Conservation (phyloP, 208 protist genomes). For the Leishmania martiniquensis region DNA sequence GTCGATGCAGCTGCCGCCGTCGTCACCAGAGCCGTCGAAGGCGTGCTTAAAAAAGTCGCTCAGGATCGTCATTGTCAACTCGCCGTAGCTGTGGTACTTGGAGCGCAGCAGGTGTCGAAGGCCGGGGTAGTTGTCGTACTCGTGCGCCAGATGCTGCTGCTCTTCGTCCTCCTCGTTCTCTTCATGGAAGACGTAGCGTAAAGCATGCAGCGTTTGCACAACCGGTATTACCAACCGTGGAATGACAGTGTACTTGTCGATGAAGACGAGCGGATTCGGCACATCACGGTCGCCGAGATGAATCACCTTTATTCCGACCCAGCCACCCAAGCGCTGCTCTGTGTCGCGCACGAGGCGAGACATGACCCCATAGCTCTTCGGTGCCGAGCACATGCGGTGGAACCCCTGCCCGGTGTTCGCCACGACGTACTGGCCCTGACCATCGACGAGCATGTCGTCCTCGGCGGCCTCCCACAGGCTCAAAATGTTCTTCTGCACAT, state of each 20-base stretch:
- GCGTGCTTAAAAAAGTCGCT: constrained; percentile 96
- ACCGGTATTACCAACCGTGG: constrained; percentile 95
- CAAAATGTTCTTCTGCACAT: constrained; percentile 94
- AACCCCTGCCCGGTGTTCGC: constrained; percentile 96
- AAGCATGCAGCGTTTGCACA: constrained; percentile 72
- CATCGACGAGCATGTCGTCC: constrained; percentile 90
- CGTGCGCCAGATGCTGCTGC: constrained; percentile 15
- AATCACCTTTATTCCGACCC: constrained; percentile 97
- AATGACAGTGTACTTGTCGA: constrained; percentile 98
- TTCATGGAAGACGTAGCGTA: constrained; percentile 72
- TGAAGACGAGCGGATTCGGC: constrained; percentile 98
- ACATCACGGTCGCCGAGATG: constrained; percentile 98
- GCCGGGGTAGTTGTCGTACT: constrained; percentile 67
- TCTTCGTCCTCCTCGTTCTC: constrained; percentile 26
- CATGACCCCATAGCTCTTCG: constrained; percentile 88
- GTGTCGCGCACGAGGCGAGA: constrained; percentile 70
- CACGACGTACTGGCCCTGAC: constrained; percentile 67
- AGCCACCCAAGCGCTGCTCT: constrained; percentile 84
- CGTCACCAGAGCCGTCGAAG: constrained; percentile 94
- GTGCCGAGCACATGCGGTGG: constrained; percentile 93
- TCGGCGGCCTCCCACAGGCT: constrained; percentile 95
- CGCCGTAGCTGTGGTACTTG: constrained; percentile 78
- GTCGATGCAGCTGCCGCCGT: constrained; percentile 97
- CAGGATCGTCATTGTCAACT: constrained; percentile 85
- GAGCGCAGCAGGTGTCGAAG: constrained; percentile 70